Evolutionary conservation across 108 stramenopile genomes (phyloP), one percentile per base, ranked within the genome.

Genomic region (Cyclotella cryptica): DNA sequence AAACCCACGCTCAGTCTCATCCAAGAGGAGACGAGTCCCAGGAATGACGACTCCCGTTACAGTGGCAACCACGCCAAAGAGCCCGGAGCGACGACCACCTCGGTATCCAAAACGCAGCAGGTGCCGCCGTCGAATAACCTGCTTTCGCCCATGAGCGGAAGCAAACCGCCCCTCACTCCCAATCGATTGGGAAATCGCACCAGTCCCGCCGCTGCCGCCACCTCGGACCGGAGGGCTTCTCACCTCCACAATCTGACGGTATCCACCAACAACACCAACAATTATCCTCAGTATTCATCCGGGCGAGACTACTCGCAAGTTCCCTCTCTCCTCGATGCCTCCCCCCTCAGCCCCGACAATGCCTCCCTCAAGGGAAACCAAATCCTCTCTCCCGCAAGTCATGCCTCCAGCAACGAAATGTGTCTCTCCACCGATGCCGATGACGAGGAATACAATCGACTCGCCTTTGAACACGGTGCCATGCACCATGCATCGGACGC

Each of bases 401-500:
- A 24, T 19, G 69, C 61, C 21, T 42, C 49, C 14, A 54, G 49
- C 28, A 63, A 65, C 41, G 71, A 70, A 10, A 76, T 81, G 69
- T 75, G 74, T 49, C 80, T 93, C 11, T 87, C 86, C 15, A 87
- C 89, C 0, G 91, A 94, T 69, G 88, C 88, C 18, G 93, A 92
- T 43, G 93, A 94, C 69, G 85, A 88, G 24, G 89, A 92, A 57
- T 94, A 92, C 68, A 90, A 92, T 71, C 62, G 49, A 13, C 65
- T 94, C 51, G 74, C 28, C 21, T 66, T 81, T 27, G 69, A 77
- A 42, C 77, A 70, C 12, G 81, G 72, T 30, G 66, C 69, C 19
- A 30, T 80, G 27, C 78, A 72, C 10, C 1, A 12, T 29, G 67
- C 69, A 58, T 30, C 79, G 41, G 81, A 67, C 59, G 68, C 59